Conservation (phyloP, 225 moss, liverwort and hornwort species). For the Marchantia polymorpha region DNA sequence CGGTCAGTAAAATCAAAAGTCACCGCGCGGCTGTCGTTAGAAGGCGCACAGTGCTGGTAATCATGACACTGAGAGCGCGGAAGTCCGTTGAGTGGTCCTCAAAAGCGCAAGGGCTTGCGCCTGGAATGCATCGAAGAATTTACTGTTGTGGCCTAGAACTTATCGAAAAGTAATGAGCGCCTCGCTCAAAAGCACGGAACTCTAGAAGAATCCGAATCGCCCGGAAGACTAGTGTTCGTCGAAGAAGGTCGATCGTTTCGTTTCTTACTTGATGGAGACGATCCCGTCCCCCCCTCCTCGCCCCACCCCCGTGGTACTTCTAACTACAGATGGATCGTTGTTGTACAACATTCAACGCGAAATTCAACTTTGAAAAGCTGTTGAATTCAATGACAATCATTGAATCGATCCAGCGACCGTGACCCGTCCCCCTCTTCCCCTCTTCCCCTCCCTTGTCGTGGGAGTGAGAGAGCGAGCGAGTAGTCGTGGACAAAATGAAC, state of each 20-base stretch:
- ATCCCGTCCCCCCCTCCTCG: not conserved
- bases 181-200: not conserved
- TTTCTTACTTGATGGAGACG: slow-evolving; percentile 6
- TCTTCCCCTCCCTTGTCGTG: no score
- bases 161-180: not conserved
- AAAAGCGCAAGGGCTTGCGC: not conserved
- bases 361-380: not conserved
- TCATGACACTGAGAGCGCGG: not conserved
- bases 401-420: not conserved
- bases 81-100: not conserved
- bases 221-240: slow-evolving; percentile 1
- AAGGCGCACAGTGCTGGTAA: not conserved
- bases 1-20: no score
- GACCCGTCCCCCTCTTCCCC: not conserved
- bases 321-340: not conserved
- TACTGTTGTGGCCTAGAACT: not conserved
- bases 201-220: slow-evolving; percentile 16
- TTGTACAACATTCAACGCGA: not conserved
- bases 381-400: not conserved
- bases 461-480: no score
- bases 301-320: not conserved
- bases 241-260: not conserved
- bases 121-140: slow-evolving; percentile 5
- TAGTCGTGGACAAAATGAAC: slow-evolving; percentile 1
- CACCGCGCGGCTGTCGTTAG: no score